Evolutionary conservation across 129 eudicot genomes (phyloP).

Genomic region (Saussurea involucrata): DNA sequence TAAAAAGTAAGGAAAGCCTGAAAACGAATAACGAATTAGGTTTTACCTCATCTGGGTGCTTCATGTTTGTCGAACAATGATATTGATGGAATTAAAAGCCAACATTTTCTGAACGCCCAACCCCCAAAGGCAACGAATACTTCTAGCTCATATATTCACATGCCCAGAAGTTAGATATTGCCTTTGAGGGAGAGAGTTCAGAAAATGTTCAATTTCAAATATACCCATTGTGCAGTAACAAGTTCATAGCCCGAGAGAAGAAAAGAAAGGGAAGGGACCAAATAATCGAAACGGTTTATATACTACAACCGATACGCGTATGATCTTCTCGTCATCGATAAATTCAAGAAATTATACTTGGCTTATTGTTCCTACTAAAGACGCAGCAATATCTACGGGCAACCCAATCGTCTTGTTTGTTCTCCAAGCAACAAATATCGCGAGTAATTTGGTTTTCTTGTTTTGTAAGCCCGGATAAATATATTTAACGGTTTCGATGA

Average conservation of each 20-base stretch:
- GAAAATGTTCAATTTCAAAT: slow-evolving; percentile 26
- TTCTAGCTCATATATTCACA: background rate
- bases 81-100: slow-evolving; percentile 12
- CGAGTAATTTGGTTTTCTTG: slow-evolving; percentile 18
- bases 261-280: background rate
- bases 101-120: slow-evolving; percentile 13
- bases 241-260: background rate
- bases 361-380: background rate
- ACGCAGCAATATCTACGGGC: slow-evolving; percentile 6
- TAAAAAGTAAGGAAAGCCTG: background rate
- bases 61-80: background rate
- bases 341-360: slow-evolving; percentile 1
- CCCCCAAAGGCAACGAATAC: slow-evolving; percentile 9
- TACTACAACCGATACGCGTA: background rate
- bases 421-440: background rate
- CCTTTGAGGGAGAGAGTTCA: slow-evolving; percentile 37
- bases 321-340: slow-evolving; percentile 8
- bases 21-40: background rate
- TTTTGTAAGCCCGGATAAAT: slow-evolving; percentile 14
- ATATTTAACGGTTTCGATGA: slow-evolving; percentile 20
- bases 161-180: background rate
- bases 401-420: slow-evolving; percentile 19
- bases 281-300: slow-evolving; percentile 12
- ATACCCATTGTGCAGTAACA: background rate
- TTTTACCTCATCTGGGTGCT: background rate